Evolutionary conservation across 2,329 filamentous ascomycete genomes (phyloP).

Genomic region (Drechslera avenae): DNA sequence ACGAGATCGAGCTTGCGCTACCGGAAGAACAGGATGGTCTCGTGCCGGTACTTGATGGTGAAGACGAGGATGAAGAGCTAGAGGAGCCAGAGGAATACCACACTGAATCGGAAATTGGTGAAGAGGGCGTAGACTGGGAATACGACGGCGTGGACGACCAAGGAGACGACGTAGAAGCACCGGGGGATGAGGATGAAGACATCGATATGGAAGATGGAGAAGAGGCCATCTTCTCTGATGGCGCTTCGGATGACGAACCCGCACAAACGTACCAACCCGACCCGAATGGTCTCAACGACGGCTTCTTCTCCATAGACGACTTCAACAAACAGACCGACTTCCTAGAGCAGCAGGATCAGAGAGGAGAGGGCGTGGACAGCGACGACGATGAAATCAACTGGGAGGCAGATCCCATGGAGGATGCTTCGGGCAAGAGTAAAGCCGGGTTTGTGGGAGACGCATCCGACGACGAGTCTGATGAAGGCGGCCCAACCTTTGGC

Average conservation of each 20-base stretch:
- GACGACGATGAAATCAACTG: conserved; percentile 84
- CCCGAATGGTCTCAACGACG: conserved; percentile 87
- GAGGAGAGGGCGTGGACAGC: conserved; percentile 75
- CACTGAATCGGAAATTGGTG: conserved; percentile 34
- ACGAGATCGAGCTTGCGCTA: conserved; percentile 59
- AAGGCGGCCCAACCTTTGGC: conserved; percentile 83
- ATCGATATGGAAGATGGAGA: conserved; percentile 43
- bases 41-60: conserved; percentile 23
- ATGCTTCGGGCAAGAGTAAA: conserved; percentile 37
- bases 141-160: conserved; percentile 44
- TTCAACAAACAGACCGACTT: conserved; percentile 95
- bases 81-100: conserved; percentile 40
- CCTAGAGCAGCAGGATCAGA: conserved; percentile 82
- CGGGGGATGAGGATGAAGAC: conserved; percentile 20
- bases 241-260: conserved; percentile 53
- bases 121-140: conserved; percentile 44
- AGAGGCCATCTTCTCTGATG: conserved; percentile 44
- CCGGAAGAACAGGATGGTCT: conserved; percentile 37
- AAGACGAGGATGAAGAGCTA: conserved; percentile 42
- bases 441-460: conserved; percentile 43
- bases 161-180: conserved; percentile 22
- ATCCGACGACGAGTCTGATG: conserved; percentile 65
- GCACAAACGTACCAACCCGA: conserved; percentile 69
- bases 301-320: conserved; percentile 96
- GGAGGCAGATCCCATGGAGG: conserved; percentile 73